Base-by-base conservation (phyloP, 179 eudicot genomes). In the Amaranthus tricolor region DNA sequence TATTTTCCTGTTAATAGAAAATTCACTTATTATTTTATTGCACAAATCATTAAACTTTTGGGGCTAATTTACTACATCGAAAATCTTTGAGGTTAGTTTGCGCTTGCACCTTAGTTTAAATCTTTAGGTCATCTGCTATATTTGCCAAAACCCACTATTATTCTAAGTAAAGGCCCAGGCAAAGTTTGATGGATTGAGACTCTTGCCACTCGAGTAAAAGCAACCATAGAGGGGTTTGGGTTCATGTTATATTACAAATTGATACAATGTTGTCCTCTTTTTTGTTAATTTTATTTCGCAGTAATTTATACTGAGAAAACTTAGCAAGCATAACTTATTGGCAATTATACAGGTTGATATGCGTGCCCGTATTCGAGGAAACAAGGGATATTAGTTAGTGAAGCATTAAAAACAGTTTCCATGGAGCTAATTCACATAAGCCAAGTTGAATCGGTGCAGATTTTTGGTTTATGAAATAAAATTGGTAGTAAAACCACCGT, bases 361-460 rank as follows among this genome's bases (percentile, higher is more conserved):
- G 94, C 85, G 97, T 82, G 92, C 94, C 81, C 87, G 92, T 62
- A 91, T 91, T 63, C 97, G 92, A 53, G 97, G 92, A 77, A 91
- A 91, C 78, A 89, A 89, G 73, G 97, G 97, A 65, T 91, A 91
- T 81, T 91, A 77, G 64, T 6, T 57, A 59, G 68, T 61, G 61
- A 56, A 55, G 78, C 49, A 56, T 63, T 19, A 49, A 55, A 40
- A 68, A 14, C 59, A 1, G 24, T 45, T 53, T 21, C 47, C 56
- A 2, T 60, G 44, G 52, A 61, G 66, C 57, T 61, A 61, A 61
- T 7, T 55, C 43, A 6, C 55, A 3, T 17, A 56, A 9, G 20
- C n/a, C 52, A 40, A 64, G 9, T 19, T 78, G 44, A 43, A 50
- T 21, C 40, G 40, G 40, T 31, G 40, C 40, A 31, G 3, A 31